These are phyloP conservation scores for Diaporthe caulivora DNA, from an alignment of 2,329 filamentous ascomycete genomes.

Conservation along the genomic window DNA sequence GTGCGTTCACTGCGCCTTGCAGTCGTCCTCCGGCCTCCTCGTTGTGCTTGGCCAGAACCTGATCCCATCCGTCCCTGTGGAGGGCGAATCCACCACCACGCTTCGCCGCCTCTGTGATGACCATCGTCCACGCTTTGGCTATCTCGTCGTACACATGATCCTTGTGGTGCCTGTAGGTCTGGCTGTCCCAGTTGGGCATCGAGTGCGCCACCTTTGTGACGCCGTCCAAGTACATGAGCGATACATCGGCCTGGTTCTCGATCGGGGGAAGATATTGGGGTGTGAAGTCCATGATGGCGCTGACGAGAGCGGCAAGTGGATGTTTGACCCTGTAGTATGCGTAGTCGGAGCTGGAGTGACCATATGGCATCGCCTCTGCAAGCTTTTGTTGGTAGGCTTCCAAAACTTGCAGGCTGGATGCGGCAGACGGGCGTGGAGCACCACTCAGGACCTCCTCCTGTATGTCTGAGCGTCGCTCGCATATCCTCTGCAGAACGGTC, in stretches of 20 bases:
- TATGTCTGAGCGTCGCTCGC: conserved; percentile 88
- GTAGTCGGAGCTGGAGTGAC: conserved; percentile 89
- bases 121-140: conserved; percentile 90
- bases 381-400: conserved; percentile 84
- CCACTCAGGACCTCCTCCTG: conserved; percentile 85
- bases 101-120: conserved; percentile 92
- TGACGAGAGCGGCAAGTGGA: conserved; percentile 82
- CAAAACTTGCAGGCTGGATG: conserved; percentile 83
- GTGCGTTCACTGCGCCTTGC: conserved; percentile 81
- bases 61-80: conserved; percentile 93
- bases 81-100: conserved; percentile 90
- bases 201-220: conserved; percentile 91
- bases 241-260: conserved; percentile 85
- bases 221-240: conserved; percentile 88
- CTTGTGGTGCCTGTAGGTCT: conserved; percentile 91
- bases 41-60: conserved; percentile 88
- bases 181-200: conserved; percentile 90
- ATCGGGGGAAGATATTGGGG: conserved; percentile 94
- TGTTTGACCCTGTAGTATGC: conserved; percentile 93
- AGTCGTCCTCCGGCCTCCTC: conserved; percentile 86
- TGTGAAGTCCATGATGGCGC: conserved; percentile 93
- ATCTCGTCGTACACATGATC: conserved; percentile 97
- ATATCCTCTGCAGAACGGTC: conserved; percentile 88
- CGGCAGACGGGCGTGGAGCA: conserved; percentile 88
- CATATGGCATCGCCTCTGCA: conserved; percentile 85